Evolutionary conservation across 768 basidiomycete species (phyloP), one percentile per base, ranked within the genome.

Genomic region (Kwoniella mangroviensis): DNA sequence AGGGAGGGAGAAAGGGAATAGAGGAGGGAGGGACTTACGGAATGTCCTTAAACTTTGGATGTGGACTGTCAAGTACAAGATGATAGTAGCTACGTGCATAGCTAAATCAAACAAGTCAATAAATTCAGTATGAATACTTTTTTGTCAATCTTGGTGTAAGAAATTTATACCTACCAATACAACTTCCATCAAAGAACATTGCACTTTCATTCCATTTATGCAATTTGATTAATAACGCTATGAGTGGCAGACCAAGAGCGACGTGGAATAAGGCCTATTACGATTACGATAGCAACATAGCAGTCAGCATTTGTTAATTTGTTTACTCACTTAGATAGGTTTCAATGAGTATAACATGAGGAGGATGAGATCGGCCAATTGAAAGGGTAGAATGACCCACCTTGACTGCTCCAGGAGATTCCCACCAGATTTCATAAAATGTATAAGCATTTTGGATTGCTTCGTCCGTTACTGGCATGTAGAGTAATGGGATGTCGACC

Each of bases 331-430:
- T 28, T 4, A 28, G 26, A n/a, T n/a, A n/a, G 42, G 64, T 1
- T 34, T 17, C 34, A 19, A 28, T 26, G 24, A 51, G 49, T 15
- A 51, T 9, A 61, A 34, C 4, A 34, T 34, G 34, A 34, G 34
- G 1, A 34, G 34, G 34, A 34, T 34, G 0, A 1, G 34, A 1
- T 28, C 4, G 2, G 26, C 2, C 26, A 28, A 45, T 45, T 11
- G 58, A 34, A 12, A 17, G 42, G 10, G 10, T 17, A 22, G 22
- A 22, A 26, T 58, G 13, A 81, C 87, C 56, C 68, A 92, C 94
- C 89, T 94, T 95, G 84, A 97, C 93, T 52, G 93, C 95, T 28
- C 90, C 91, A 3, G 95, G 95, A 1, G 95, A 89, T 81, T 93
- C 92, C 84, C 88, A 96, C 85, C 97, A 98, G 26, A 92, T 94